Evolutionary conservation across 805 yeast species (phyloP).

Genomic region (Starmera dryadoides): DNA sequence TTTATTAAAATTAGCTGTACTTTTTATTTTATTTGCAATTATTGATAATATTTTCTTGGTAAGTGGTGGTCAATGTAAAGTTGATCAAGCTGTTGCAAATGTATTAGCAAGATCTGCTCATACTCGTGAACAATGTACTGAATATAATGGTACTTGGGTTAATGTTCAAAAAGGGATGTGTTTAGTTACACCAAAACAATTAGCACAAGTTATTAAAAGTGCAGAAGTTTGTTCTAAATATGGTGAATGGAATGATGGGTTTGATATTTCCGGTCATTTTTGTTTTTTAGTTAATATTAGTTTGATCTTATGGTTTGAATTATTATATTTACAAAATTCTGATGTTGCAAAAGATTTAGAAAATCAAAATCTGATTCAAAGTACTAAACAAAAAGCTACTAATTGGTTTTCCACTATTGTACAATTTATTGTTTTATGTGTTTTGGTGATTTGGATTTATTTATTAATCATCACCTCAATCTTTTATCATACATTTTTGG

Average conservation of each 20-base stretch:
- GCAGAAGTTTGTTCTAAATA: conserved; percentile 24
- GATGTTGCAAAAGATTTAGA: conserved; percentile 2
- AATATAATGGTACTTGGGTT: conserved; percentile 16
- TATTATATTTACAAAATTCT: conserved; percentile 5
- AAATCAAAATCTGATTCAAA: conserved; percentile 1
- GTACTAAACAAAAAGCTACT: neutral
- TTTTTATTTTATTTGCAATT: conserved; percentile 19
- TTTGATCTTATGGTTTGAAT: conserved; percentile 31
- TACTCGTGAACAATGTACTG: conserved; percentile 6
- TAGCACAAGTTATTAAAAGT: conserved; percentile 13
- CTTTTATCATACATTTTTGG: conserved; percentile 74
- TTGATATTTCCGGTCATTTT: conserved; percentile 49
- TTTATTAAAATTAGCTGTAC: conserved; percentile 16
- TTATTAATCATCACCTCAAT: conserved; percentile 64
- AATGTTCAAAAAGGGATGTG: conserved; percentile 8
- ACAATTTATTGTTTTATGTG: conserved; percentile 9
- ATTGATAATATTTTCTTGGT: conserved; percentile 25
- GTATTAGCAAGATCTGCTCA: conserved; percentile 2
- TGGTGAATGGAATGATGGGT: conserved; percentile 41
- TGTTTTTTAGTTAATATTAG: conserved; percentile 37
- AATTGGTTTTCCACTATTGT: conserved; percentile 5
- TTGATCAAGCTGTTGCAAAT: conserved; percentile 7
- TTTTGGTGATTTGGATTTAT: conserved; percentile 44
- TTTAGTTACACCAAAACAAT: conserved; percentile 7
- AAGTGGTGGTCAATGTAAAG: conserved; percentile 27